Conservation (phyloP, 305 asterid species). For the Fraxinus sp. region DNA sequence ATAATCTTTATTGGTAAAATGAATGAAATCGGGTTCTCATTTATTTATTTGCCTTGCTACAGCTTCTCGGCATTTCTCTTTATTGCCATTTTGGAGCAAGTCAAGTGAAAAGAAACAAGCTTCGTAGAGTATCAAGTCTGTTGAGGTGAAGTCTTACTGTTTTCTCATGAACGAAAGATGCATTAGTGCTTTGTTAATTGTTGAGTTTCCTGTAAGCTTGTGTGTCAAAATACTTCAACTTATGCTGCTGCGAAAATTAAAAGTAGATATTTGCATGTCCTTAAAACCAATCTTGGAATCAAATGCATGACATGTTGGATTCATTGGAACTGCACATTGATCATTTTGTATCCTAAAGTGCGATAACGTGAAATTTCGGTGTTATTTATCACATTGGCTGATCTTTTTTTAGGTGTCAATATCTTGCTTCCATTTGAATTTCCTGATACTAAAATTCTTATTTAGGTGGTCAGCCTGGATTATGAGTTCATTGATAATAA, state of each 20-base stretch:
- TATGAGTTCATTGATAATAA: background rate
- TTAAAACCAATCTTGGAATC: background rate
- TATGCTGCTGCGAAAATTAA: background rate
- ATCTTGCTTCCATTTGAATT: background rate
- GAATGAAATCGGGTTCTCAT: background rate
- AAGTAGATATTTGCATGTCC: background rate
- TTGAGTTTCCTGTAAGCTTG: background rate
- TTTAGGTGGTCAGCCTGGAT: background rate
- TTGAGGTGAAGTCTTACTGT: slow-evolving; percentile 19
- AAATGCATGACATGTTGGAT: background rate
- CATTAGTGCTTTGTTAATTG: background rate
- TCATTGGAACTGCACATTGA: background rate
- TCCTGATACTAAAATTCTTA: background rate
- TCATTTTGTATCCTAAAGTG: background rate
- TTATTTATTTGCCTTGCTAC: slow-evolving; percentile 24
- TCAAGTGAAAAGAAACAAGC: slow-evolving; percentile 69
- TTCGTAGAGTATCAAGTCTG: slow-evolving; percentile 27
- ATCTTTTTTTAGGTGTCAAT: background rate
- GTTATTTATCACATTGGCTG: background rate
- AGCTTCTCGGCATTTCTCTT: slow-evolving; percentile 84
- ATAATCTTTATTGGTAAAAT: slow-evolving; percentile 8
- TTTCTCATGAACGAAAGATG: background rate
- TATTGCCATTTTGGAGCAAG: slow-evolving; percentile 80
- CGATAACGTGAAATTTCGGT: background rate
- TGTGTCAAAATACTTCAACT: background rate